Base-by-base conservation (phyloP, 2,329 filamentous ascomycete species). In the Alternaria viburni region DNA sequence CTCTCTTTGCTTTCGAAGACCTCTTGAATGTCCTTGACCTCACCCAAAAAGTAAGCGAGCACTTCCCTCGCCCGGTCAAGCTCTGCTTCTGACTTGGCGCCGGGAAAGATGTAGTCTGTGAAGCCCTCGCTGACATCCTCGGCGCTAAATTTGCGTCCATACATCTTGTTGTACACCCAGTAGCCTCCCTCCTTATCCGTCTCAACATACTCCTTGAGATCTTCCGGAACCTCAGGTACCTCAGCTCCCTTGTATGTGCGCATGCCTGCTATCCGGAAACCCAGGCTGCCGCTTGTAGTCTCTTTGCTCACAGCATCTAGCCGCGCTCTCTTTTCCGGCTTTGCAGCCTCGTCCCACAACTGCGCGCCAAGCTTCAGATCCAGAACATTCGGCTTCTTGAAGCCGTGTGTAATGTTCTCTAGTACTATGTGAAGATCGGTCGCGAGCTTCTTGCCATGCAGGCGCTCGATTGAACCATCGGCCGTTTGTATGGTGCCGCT, bases 331-430 rank as follows among this genome's bases (percentile, higher is more conserved):
- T 91, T 91, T 28, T 86, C 83, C 1, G 82, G 79, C 23, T 84
- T 83, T 4, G 89, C 87, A 65, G 84, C 83, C 41, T 97, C 92
- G 13, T 92, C 95, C 91, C 93, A 98, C 6, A 99, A 83, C 30
- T 92, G 87, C 54, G 89, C 86, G 46, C 96, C 96, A 19, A 99
- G 88, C 82, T 99, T 99, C 68, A 97, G 88, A 76, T 99, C 96
- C 61, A 99, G 84, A 8, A 99, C 93, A 72, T 97, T 98, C 7
- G 96, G 93, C 62, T 88, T 87, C 73, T 87, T 88, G 83, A 94
- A 98, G 1, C 93, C 93, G 68, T 88, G 86, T 0, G 93, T 90
- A 7, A 92, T 87, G 77, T 97, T 97, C 76, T 94, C 91, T 26
- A 98, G 84, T 12, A 97, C 93, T 17, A 97, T 90, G 3, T 92